Percentiles rank a stretch among this genome's conserved stretches.
phyloP scores from a whole-genome alignment of 1,139 yeast genomes.

The Pichia norvegensis region DNA sequence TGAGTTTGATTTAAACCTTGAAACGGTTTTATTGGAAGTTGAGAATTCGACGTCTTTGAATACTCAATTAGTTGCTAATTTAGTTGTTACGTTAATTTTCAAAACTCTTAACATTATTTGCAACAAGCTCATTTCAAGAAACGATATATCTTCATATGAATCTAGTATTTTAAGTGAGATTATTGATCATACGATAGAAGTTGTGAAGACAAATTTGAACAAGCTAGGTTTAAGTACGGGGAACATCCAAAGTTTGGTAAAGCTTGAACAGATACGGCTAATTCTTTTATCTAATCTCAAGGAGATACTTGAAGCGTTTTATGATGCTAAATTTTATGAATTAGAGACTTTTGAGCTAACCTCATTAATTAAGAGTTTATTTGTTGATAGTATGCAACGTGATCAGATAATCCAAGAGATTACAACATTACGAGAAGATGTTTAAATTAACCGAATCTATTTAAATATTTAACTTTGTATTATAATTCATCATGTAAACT shows the following conservation, averaged over 20 bases:
- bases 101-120: constrained; percentile 17
- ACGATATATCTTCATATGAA: constrained; percentile 26
- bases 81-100: constrained; percentile 14
- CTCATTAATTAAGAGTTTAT: constrained; percentile 50
- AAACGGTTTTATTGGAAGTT: neutral
- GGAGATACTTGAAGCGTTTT: constrained; percentile 62
- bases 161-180: constrained; percentile 20
- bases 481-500: constrained; percentile 25
- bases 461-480: neutral
- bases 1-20: constrained; percentile 5
- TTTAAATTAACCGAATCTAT: neutral
- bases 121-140: constrained; percentile 16
- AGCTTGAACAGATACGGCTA: constrained; percentile 37
- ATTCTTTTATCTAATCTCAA: constrained; percentile 51
- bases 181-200: constrained; percentile 8
- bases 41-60: constrained; percentile 13
- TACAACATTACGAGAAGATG: constrained; percentile 32
- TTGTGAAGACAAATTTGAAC: neutral
- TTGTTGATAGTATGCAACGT: constrained; percentile 65
- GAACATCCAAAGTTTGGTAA: constrained; percentile 31
- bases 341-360: constrained; percentile 61
- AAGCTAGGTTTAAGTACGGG: constrained; percentile 5
- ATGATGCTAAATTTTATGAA: constrained; percentile 68
- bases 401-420: constrained; percentile 57
- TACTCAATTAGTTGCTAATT: constrained; percentile 16